A percentile compares a stretch with the other conserved stretches of the same genome.
phyloP scores from a whole-genome alignment of 2,329 filamentous ascomycete species.

The Fusarium verticillioides region DNA sequence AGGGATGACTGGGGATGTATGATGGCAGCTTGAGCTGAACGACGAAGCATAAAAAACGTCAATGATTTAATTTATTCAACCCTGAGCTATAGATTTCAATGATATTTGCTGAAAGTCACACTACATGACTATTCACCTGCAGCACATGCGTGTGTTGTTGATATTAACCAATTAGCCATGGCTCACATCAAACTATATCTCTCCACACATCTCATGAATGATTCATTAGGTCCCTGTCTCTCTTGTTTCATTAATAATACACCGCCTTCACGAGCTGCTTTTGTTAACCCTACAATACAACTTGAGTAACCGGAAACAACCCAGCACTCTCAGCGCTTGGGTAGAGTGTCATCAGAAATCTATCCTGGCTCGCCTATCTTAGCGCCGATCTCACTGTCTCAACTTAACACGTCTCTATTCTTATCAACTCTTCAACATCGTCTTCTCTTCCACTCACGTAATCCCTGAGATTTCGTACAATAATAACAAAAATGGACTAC shows the following conservation, averaged over 20 bases:
- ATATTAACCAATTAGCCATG: slow-evolving; percentile 1
- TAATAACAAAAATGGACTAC: slow-evolving; percentile 43
- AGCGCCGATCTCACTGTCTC: slow-evolving; percentile 25
- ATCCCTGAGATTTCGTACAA: neutral
- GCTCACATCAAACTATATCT: neutral
- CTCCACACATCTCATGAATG: neutral
- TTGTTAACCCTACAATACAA: neutral
- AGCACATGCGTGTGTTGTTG: neutral
- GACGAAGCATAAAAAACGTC: slow-evolving; percentile 21
- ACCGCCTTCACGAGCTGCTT: neutral
- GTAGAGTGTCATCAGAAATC: slow-evolving; percentile 1
- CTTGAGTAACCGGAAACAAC: neutral
- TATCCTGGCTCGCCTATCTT: slow-evolving; percentile 25
- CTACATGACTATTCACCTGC: neutral
- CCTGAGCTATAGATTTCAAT: neutral
- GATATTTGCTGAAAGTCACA: neutral
- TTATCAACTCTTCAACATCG: neutral
- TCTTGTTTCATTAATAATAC: neutral
- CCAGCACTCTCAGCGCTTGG: neutral
- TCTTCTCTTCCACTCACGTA: neutral
- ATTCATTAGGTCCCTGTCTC: neutral
- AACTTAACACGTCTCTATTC: slow-evolving; percentile 21
- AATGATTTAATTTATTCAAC: slow-evolving; percentile 8
- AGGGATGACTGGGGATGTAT: slow-evolving; percentile 30
- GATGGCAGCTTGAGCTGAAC: slow-evolving; percentile 19